These are phyloP conservation scores for Xeromyces bisporus DNA, from an alignment of 495 filamentous ascomycete species.

Conservation along the genomic window DNA sequence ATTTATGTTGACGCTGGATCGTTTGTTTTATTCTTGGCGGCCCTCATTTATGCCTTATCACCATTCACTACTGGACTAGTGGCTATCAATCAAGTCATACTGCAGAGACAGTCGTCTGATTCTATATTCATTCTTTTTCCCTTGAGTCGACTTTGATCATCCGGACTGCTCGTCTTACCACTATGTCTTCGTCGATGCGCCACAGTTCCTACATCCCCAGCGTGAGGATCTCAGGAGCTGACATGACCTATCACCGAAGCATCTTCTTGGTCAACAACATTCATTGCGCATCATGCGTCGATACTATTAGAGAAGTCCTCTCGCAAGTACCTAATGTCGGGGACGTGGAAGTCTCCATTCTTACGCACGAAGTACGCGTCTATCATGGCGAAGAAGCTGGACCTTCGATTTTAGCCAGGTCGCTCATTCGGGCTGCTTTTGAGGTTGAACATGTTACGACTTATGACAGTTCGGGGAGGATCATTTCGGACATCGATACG, in stretches of 20 bases:
- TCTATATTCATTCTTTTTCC: no score
- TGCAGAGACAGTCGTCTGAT: no score
- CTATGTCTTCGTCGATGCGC: background rate
- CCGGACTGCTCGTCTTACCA: no score
- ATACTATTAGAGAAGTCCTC: constrained; percentile 28
- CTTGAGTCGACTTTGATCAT: no score
- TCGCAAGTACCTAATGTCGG: constrained; percentile 16
- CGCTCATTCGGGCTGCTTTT: constrained; percentile 32
- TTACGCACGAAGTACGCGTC: constrained; percentile 28
- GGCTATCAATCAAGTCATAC: no score
- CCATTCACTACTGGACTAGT: no score
- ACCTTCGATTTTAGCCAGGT: constrained; percentile 18
- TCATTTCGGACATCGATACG: constrained; percentile 20
- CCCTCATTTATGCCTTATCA: no score
- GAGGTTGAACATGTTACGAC: constrained; percentile 32
- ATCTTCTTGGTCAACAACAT: constrained; percentile 33
- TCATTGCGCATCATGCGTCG: constrained; percentile 36
- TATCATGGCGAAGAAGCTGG: constrained; percentile 14
- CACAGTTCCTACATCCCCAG: background rate
- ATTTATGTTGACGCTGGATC: no score
- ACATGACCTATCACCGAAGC: constrained; percentile 14
- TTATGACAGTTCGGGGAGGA: constrained; percentile 13
- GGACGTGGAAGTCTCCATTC: constrained; percentile 27
- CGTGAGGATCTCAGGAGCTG: background rate
- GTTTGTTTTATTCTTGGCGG: no score